phyloP scores from a whole-genome alignment of 345 rosid species.

The Moricandia moricandioides region DNA sequence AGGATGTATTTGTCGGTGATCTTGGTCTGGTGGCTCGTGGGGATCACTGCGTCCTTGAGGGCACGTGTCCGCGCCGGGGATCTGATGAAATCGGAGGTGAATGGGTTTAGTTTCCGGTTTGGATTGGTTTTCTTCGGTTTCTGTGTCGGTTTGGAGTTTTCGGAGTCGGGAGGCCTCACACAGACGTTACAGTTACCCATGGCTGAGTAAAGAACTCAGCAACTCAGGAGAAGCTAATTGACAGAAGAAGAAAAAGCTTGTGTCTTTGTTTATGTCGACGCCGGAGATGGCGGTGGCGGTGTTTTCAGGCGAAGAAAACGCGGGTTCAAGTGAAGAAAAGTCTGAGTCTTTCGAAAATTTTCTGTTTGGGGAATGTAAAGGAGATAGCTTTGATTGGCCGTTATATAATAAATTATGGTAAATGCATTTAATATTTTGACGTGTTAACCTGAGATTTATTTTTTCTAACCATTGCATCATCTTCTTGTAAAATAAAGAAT shows the following conservation, averaged over 20 bases:
- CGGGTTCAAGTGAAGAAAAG: conserved; percentile 55
- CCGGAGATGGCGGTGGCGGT: background rate
- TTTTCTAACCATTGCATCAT: background rate
- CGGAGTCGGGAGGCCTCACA: conserved; percentile 58
- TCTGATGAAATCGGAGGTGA: conserved; percentile 41
- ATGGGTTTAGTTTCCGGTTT: conserved; percentile 61
- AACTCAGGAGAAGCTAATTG: background rate
- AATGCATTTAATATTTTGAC: conserved; percentile 20
- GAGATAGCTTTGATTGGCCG: background rate
- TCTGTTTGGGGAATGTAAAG: background rate
- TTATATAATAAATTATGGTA: background rate
- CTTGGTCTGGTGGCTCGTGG: conserved; percentile 58
- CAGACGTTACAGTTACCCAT: conserved; percentile 98
- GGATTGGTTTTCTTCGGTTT: conserved; percentile 37
- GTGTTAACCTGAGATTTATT: background rate
- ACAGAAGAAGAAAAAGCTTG: background rate
- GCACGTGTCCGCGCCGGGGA: conserved; percentile 64
- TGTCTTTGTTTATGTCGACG: background rate
- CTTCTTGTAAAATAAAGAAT: background rate
- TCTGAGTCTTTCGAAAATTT: conserved; percentile 41
- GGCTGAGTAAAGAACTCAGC: background rate
- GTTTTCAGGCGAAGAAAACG: conserved; percentile 46
- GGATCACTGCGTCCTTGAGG: conserved; percentile 57
- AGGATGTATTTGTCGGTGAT: conserved; percentile 84
- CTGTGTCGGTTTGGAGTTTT: conserved; percentile 37